Base-by-base conservation (phyloP, 2,329 filamentous ascomycete genomes). In the Tricladium varicosporioides region DNA sequence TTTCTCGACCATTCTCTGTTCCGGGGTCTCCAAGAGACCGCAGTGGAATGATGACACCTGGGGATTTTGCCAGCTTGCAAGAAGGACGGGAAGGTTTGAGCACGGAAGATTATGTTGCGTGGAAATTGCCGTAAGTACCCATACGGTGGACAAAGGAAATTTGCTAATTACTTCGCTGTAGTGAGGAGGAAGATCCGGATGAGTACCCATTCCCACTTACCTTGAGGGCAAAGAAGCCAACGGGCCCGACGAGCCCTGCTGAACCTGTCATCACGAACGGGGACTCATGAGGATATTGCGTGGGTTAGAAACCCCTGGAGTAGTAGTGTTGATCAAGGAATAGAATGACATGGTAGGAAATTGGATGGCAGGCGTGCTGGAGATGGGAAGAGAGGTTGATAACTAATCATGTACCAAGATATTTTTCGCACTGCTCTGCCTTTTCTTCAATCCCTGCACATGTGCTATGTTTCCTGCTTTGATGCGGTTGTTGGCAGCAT, bases 1-100 rank as follows among this genome's bases (percentile, higher is more conserved):
- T 99, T 70, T 93, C 92, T 10, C 83, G 94, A 49, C 94, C 94
- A 7, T 86, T 97, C 74, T 97, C 92, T 2, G 92, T 96, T 51
- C 94, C 94, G 1, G 94, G 94, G 8, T 96, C 92, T 15, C 94
- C 94, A 9, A 83, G 92, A 60, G 92, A 96, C 71, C 84, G 92
- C 33, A 88, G 88, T 45, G 94, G 94, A 53, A 96, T 97, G 92
- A 97, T 99, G 94, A 99, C 94, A 0, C 94, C 94, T 7, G 94
- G 94, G 48, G 94, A 99, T 74, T 97, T 97, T 80, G 94, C 92
- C 27, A 96, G 91, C 65, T 78, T 99, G 55, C 94, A 97, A 75
- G 94, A 99, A 75, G 91, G 92, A 46, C 88, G 88, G 45, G 94
- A 99, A 73, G 92, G 93, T 1, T 76, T 99, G 65, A 94, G 82